Evolutionary conservation across 768 basidiomycete species (phyloP).

Genomic region (Suillus luteus): DNA sequence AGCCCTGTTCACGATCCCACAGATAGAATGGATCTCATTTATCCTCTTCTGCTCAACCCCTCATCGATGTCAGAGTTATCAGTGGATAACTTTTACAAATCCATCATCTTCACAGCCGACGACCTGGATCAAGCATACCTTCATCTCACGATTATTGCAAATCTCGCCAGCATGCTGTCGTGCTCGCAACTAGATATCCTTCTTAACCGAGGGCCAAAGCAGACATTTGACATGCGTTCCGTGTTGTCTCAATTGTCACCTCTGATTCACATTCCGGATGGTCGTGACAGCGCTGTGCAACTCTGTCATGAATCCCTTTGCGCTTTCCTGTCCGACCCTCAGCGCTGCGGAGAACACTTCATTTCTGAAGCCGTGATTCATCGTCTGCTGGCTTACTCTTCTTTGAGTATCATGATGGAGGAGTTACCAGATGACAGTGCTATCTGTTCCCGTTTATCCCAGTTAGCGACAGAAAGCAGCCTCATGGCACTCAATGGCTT

Average conservation of each 20-base stretch:
- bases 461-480: too few relatives aligned
- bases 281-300: background rate
- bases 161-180: background rate
- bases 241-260: background rate
- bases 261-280: background rate
- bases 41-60: too few relatives aligned
- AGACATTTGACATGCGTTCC: background rate
- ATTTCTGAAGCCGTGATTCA: background rate
- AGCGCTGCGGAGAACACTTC: background rate
- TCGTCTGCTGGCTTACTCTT: conserved; percentile 1
- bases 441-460: background rate
- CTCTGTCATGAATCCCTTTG: conserved; percentile 3
- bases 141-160: background rate
- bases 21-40: background rate
- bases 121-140: background rate
- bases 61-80: background rate
- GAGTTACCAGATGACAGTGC: background rate
- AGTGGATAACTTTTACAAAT: background rate
- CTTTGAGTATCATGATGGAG: background rate
- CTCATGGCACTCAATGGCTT: background rate
- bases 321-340: background rate
- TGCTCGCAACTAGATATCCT: background rate
- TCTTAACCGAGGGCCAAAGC: background rate
- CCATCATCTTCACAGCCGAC: background rate
- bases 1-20: background rate